phyloP scores from a whole-genome alignment of 1,284 basidiomycete genomes.

The Melampsora medusae region DNA sequence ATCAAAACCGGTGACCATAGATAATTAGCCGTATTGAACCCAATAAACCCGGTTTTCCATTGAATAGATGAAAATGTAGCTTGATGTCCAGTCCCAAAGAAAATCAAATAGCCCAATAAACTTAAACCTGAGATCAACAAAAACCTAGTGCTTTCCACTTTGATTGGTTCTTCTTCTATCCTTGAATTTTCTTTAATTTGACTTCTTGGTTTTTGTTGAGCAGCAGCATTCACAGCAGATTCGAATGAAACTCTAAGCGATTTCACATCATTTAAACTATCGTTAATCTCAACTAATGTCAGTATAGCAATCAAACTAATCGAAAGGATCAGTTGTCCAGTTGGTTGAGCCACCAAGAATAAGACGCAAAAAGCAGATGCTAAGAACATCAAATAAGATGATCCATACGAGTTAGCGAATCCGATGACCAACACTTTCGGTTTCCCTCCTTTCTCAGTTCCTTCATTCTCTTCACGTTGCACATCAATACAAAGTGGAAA shows the following conservation, averaged over 20 bases:
- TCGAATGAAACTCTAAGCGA: conserved; percentile 56
- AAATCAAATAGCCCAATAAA: conserved; percentile 71
- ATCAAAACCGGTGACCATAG: conserved; percentile 77
- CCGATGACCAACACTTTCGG: conserved; percentile 71
- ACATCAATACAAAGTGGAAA: conserved; percentile 72
- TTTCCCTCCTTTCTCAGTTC: conserved; percentile 51
- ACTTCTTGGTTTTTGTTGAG: conserved; percentile 44
- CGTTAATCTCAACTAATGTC: conserved; percentile 71
- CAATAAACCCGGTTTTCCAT: conserved; percentile 89
- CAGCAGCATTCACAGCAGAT: conserved; percentile 43
- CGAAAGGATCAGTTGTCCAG: conserved; percentile 74
- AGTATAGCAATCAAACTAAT: conserved; percentile 67
- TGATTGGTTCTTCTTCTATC: conserved; percentile 54
- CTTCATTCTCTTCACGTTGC: conserved; percentile 52
- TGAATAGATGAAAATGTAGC: conserved; percentile 83
- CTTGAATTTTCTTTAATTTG: conserved; percentile 11
- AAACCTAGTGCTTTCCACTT: conserved; percentile 61
- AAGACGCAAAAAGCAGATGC: conserved; percentile 64
- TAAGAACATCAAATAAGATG: conserved; percentile 79
- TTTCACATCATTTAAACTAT: conserved; percentile 71
- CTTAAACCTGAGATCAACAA: conserved; percentile 70
- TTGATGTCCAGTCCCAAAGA: conserved; percentile 90
- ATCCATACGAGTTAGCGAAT: conserved; percentile 84
- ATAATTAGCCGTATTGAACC: conserved; percentile 68
- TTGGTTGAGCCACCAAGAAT: conserved; percentile 71